Evolutionary conservation across 768 basidiomycete genomes (phyloP).

Genomic region (Gloeostereum incarnatum): DNA sequence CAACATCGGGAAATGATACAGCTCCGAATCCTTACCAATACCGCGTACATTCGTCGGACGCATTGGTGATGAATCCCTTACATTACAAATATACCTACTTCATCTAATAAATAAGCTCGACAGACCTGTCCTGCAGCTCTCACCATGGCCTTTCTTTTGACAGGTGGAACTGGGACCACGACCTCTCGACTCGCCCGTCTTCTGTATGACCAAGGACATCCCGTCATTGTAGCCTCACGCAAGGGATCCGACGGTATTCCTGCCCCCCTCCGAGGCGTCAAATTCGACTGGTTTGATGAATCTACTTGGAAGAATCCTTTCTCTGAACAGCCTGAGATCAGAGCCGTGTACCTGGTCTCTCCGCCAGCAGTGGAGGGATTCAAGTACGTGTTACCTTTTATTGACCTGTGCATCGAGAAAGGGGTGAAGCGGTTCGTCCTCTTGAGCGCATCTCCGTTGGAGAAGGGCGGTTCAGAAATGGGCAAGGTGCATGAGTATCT

Average conservation of each 20-base stretch:
- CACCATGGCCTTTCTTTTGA: constrained; percentile 22
- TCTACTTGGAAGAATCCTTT: constrained; percentile 23
- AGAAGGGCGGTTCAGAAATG: constrained; percentile 12
- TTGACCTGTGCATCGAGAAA: constrained; percentile 19
- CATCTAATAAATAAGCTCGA: too few relatives aligned
- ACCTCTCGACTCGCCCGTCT: constrained; percentile 16
- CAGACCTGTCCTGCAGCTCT: too few relatives aligned
- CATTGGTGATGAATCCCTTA: too few relatives aligned
- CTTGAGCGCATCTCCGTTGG: constrained; percentile 15
- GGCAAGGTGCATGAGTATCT: constrained; percentile 27
- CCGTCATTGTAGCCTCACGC: constrained; percentile 20
- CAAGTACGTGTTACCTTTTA: constrained; percentile 17
- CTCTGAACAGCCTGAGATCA: constrained; percentile 14
- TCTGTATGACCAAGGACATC: constrained; percentile 14
- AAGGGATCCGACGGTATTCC: constrained; percentile 13
- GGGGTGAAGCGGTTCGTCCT: constrained; percentile 25
- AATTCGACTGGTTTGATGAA: constrained; percentile 26
- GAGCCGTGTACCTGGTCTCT: constrained; percentile 21
- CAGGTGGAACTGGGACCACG: constrained; percentile 26
- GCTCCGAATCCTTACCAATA: too few relatives aligned
- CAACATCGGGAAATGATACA: too few relatives aligned
- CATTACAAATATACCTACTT: too few relatives aligned
- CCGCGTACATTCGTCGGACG: too few relatives aligned
- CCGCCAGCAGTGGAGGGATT: constrained; percentile 13
- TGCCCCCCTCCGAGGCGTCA: constrained; percentile 16